Evolutionary conservation across 75 land plant species (phyloP).

Genomic region (Cunninghamia lanceolata): DNA sequence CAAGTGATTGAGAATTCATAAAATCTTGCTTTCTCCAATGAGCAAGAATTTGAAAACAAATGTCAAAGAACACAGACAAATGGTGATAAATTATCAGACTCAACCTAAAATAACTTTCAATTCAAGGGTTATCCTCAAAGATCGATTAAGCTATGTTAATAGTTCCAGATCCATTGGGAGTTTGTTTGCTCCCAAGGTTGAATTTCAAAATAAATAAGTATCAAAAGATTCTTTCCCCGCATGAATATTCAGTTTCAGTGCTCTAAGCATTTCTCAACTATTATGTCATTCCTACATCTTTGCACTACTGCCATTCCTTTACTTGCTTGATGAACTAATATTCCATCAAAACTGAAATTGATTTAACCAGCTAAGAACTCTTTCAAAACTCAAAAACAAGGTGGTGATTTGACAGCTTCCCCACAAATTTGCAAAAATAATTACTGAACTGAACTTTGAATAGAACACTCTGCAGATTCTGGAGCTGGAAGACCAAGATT

Average conservation of each 20-base stretch:
- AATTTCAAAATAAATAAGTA: not conserved
- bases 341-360: not conserved
- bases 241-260: not conserved
- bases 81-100: not conserved
- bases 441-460: not conserved
- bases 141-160: not conserved
- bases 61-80: not conserved
- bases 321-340: not conserved
- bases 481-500: constrained; percentile 60
- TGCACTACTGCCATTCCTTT: not conserved
- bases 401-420: not conserved
- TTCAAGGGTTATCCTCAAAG: not conserved
- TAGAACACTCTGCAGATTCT: not conserved
- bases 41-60: not conserved
- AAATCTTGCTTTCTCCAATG: not conserved
- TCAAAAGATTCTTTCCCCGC: not conserved
- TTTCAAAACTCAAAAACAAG: not conserved
- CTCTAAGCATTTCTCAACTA: not conserved
- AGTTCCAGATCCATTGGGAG: not conserved
- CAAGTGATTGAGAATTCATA: not conserved
- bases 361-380: not conserved
- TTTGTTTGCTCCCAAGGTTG: constrained; percentile 1
- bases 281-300: not conserved
- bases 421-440: not conserved
- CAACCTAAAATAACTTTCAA: not conserved